A percentile compares a stretch with the other conserved stretches of the same genome.
Evolutionary conservation across 2,329 filamentous ascomycete species (phyloP).

Genomic region (Hymenoscyphus infarciens): DNA sequence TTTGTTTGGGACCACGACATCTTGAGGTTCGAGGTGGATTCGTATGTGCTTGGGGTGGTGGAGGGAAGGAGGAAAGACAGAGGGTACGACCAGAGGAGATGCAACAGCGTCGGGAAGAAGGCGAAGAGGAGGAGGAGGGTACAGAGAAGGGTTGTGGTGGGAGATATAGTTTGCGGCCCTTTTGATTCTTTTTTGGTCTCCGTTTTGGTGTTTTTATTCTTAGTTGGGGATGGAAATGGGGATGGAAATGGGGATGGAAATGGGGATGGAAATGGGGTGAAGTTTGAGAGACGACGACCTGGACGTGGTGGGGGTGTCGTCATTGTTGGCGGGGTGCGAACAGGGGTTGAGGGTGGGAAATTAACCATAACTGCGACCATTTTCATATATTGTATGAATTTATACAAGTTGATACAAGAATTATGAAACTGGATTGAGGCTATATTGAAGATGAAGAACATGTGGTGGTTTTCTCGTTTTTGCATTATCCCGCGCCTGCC

Average conservation of each 20-base stretch:
- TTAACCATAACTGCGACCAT: no score
- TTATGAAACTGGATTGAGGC: no score
- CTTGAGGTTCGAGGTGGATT: conserved; percentile 23
- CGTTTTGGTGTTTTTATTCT: background rate
- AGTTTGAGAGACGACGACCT: background rate
- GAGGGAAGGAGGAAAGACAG: conserved; percentile 39
- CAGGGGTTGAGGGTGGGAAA: no score
- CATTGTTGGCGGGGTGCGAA: background rate
- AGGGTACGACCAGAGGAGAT: conserved; percentile 49
- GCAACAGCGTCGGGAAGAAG: conserved; percentile 52
- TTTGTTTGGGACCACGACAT: conserved; percentile 83
- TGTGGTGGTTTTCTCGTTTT: no score
- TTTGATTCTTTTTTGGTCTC: conserved; percentile 21
- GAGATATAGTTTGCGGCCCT: conserved; percentile 20
- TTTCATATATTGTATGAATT: no score
- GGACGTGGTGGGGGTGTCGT: background rate
- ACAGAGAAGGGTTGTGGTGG: conserved; percentile 43
- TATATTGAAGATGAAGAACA: no score
- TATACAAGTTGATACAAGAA: no score
- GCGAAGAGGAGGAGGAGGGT: conserved; percentile 47
- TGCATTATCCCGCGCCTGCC: no score
- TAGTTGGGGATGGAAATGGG: background rate
- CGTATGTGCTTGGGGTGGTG: conserved; percentile 14
- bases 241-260: background rate
- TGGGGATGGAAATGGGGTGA: background rate